Evolutionary conservation across 2,329 filamentous ascomycete genomes (phyloP).

Genomic region (Talaromyces sp.): DNA sequence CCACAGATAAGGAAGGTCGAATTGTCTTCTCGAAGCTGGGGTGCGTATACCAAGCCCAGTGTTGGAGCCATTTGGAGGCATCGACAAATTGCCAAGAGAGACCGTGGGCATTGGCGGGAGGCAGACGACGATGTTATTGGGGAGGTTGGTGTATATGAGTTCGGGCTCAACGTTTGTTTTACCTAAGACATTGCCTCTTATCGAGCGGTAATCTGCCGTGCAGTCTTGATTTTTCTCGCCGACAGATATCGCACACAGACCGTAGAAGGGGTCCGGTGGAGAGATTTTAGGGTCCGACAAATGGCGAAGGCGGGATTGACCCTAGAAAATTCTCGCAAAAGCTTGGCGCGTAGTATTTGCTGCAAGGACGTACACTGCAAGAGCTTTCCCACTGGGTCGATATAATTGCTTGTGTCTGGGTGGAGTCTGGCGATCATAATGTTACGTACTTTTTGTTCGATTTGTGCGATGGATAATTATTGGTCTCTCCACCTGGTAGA

Average conservation of each 20-base stretch:
- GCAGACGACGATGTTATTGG: background rate
- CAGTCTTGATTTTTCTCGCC: background rate
- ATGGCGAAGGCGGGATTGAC: background rate
- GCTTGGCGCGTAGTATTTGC: background rate
- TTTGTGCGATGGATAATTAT: background rate
- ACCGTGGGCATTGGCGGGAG: background rate
- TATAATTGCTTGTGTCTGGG: background rate
- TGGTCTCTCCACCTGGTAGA: background rate
- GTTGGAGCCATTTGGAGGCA: background rate
- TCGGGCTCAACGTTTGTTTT: background rate
- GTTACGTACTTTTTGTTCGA: background rate
- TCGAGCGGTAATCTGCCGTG: background rate
- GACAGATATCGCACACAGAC: background rate
- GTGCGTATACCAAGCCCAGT: background rate
- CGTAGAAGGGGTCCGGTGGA: background rate
- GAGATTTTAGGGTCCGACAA: background rate
- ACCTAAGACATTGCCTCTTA: constrained; percentile 7
- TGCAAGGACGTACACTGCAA: background rate
- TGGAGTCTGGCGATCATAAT: background rate
- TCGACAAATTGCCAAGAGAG: background rate
- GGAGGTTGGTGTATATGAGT: background rate
- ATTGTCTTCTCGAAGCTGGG: constrained; percentile 2
- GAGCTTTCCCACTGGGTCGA: background rate
- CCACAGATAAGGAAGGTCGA: constrained; percentile 2
- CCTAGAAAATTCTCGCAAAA: constrained; percentile 1